phyloP scores from a whole-genome alignment of 2,329 filamentous ascomycete species.

The Fusarium sterilihyphosum region DNA sequence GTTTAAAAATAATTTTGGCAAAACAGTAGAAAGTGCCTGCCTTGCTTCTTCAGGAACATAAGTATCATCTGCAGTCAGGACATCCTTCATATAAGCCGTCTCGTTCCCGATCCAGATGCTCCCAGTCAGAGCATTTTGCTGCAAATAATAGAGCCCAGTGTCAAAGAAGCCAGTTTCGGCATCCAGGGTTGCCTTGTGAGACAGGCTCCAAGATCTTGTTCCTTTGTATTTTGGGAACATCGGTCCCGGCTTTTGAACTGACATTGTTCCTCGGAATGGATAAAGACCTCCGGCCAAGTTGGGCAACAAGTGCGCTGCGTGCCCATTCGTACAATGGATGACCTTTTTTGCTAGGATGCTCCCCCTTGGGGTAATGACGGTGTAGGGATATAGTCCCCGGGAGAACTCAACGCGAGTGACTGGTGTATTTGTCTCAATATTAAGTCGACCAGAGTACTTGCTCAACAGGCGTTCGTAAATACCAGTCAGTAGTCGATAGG shows the following conservation, averaged over 20 bases:
- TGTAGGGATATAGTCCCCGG: slow-evolving; percentile 46
- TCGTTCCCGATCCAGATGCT: slow-evolving; percentile 65
- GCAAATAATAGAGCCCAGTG: slow-evolving; percentile 35
- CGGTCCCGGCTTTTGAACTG: slow-evolving; percentile 54
- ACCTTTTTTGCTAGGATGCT: slow-evolving; percentile 57
- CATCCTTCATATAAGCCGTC: slow-evolving; percentile 48
- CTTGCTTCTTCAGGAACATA: slow-evolving; percentile 47
- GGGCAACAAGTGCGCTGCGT: slow-evolving; percentile 60
- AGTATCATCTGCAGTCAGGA: slow-evolving; percentile 58
- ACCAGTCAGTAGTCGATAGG: slow-evolving; percentile 57
- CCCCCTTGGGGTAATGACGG: slow-evolving; percentile 57
- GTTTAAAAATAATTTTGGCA: slow-evolving; percentile 51
- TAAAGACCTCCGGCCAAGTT: slow-evolving; percentile 55
- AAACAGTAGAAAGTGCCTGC: slow-evolving; percentile 48
- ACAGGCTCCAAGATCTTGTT: slow-evolving; percentile 58
- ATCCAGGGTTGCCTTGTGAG: slow-evolving; percentile 53
- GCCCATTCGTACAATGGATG: slow-evolving; percentile 66
- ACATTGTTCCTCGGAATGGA: slow-evolving; percentile 58
- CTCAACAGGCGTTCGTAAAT: slow-evolving; percentile 52
- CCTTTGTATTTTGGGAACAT: slow-evolving; percentile 41
- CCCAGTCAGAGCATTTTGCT: slow-evolving; percentile 43
- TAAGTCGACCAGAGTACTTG: slow-evolving; percentile 42
- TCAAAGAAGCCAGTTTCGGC: slow-evolving; percentile 55
- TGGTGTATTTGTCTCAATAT: slow-evolving; percentile 52
- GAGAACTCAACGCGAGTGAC: slow-evolving; percentile 7